Evolutionary conservation across 108 stramenopile species (phyloP), one percentile per base, ranked within the genome.

Genomic region (Cylindrotheca closterium): DNA sequence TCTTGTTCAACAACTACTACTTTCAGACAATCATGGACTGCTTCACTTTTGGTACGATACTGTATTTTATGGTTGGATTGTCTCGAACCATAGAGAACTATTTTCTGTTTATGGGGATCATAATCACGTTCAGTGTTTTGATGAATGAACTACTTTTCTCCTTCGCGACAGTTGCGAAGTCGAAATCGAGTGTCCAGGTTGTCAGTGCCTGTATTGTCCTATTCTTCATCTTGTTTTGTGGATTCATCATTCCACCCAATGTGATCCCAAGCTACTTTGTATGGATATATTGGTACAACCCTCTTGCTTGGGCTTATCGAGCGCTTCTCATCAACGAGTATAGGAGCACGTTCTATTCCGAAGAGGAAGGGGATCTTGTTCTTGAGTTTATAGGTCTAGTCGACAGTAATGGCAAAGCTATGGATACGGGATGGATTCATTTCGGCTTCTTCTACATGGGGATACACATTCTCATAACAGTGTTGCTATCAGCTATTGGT

Each of bases 31-130:
- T 51, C 17, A 52, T 73, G 71, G 88, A 89, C 65, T 79, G 83
- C 49, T 47, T 81, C n/a, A 59, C 75, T 19, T 89, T 89, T 70
- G 88, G 85, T 4, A 73, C 81, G 17, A 73, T 85, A 26, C 57
- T 89, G 23, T 89, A 89, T 60, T 86, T 71, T 51, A 86, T 86
- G 58, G 75, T 85, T 55, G 88, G 88, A 24, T 65, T 89, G 52
- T 79, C 73, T 27, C 37, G 45, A 26, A 60, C 56, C 24, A 63
- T 75, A 1, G 42, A 28, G 0, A 77, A 82, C 31, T 80, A 55
- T 32, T 70, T 80, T 57, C 59, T 68, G 48, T 79, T 79, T 34
- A 57, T 79, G 45, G 66, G 66, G 1, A 57, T 78, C 32, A 51
- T 88, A 10, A 33, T 78, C 53, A 55, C 46, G 10, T 79, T 85